A percentile compares a stretch with the other conserved stretches of the same genome.
phyloP scores from a whole-genome alignment of 2,329 filamentous ascomycete species.

The Aspergillus sp. region DNA sequence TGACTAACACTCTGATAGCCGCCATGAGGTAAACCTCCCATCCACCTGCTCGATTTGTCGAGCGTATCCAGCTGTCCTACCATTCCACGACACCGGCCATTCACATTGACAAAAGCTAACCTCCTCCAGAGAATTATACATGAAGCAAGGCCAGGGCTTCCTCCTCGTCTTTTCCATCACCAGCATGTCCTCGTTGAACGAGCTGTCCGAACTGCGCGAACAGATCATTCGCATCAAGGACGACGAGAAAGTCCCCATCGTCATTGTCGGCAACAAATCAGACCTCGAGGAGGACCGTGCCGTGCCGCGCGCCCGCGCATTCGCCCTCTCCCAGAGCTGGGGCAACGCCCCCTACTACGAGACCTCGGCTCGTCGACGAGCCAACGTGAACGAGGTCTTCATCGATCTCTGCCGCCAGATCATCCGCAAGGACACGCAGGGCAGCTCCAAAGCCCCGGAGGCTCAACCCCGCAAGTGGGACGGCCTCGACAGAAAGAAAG shows the following conservation, averaged over 20 bases:
- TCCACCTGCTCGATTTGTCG: neutral
- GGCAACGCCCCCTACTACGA: conserved; percentile 87
- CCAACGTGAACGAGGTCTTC: conserved; percentile 90
- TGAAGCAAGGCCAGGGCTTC: conserved; percentile 91
- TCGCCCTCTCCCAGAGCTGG: conserved; percentile 83
- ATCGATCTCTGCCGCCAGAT: conserved; percentile 81
- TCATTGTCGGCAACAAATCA: conserved; percentile 89
- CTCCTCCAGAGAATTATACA: conserved; percentile 71
- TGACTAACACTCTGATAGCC: conserved; percentile 36
- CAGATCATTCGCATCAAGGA: conserved; percentile 91
- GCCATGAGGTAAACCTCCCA: conserved; percentile 53
- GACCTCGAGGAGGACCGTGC: conserved; percentile 83
- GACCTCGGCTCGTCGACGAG: conserved; percentile 75
- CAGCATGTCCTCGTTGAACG: conserved; percentile 76
- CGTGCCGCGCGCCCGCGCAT: conserved; percentile 75
- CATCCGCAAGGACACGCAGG: conserved; percentile 64
- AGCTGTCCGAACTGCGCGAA: conserved; percentile 77
- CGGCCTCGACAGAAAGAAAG: conserved; percentile 34
- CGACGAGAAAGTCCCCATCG: conserved; percentile 79
- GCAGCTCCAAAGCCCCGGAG: conserved; percentile 31
- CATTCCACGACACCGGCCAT: neutral
- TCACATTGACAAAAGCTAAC: conserved; percentile 10
- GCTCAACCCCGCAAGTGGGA: conserved; percentile 35
- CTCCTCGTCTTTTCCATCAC: conserved; percentile 91
- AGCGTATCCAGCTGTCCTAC: neutral